Evolutionary conservation across 2,329 filamentous ascomycete species (phyloP).

Genomic region (Aspergillus fijiensis): DNA sequence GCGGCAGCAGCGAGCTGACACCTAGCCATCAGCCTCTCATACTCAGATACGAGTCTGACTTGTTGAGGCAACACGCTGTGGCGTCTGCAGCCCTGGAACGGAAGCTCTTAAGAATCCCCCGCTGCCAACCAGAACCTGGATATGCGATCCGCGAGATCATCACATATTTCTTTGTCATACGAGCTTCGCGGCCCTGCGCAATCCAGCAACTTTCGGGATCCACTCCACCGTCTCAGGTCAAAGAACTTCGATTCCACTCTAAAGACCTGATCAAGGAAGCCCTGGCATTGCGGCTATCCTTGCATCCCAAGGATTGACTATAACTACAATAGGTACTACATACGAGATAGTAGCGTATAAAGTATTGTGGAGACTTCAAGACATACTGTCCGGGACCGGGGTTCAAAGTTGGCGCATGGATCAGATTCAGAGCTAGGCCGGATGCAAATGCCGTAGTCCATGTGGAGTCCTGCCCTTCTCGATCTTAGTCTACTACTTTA

Average conservation of each 20-base stretch:
- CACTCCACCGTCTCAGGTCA: background rate
- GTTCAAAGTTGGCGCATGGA: background rate
- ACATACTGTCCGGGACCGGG: background rate
- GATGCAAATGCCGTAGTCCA: background rate
- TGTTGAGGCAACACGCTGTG: background rate
- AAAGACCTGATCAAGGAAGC: background rate
- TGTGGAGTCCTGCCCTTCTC: no score
- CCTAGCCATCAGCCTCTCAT: background rate
- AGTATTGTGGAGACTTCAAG: background rate
- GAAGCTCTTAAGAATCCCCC: background rate
- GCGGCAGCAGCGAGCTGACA: background rate
- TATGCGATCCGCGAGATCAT: background rate
- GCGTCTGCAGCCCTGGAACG: background rate
- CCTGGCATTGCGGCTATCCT: background rate
- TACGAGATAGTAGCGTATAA: background rate
- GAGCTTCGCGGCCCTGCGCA: background rate
- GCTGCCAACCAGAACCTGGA: background rate
- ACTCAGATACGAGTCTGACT: background rate
- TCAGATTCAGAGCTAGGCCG: background rate
- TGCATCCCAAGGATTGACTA: background rate
- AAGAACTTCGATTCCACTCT: background rate
- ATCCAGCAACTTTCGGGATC: background rate
- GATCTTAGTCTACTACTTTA: background rate
- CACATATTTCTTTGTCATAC: background rate
- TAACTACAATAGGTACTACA: background rate